A percentile compares a stretch with the other conserved stretches of the same genome.
Conservation (phyloP, 1,284 basidiomycete genomes). For the Naganishia liquefaciens region DNA sequence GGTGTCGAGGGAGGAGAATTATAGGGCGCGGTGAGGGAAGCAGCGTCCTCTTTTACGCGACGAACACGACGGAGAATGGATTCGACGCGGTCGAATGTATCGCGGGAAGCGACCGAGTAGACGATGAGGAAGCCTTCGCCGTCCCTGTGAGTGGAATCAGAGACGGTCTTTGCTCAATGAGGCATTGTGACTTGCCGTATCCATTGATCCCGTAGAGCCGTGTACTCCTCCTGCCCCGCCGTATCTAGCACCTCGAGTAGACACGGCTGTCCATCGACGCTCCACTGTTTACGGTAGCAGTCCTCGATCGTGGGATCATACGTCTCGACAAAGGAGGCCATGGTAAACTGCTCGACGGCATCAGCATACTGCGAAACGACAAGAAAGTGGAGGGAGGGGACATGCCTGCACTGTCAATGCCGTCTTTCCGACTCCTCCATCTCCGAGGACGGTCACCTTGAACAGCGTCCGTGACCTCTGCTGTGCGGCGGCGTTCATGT, state of each 20-base stretch:
- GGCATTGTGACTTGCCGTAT: slow-evolving; percentile 65
- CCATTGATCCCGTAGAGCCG: slow-evolving; percentile 98
- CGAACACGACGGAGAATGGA: slow-evolving; percentile 93
- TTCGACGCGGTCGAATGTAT: slow-evolving; percentile 90
- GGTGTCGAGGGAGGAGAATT: slow-evolving; percentile 18
- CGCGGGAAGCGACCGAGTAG: slow-evolving; percentile 93
- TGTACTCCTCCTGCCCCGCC: slow-evolving; percentile 94
- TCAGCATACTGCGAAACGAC: background rate
- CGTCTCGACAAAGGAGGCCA: slow-evolving; percentile 81
- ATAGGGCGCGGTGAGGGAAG: slow-evolving; percentile 56
- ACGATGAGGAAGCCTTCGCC: slow-evolving; percentile 98
- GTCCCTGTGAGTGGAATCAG: slow-evolving; percentile 63
- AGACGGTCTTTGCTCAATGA: slow-evolving; percentile 27
- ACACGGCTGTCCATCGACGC: slow-evolving; percentile 87
- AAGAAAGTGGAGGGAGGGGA: slow-evolving; percentile 19
- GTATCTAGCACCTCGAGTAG: slow-evolving; percentile 92
- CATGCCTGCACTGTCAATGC: slow-evolving; percentile 89
- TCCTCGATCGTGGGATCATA: slow-evolving; percentile 80
- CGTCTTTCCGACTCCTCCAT: slow-evolving; percentile 97
- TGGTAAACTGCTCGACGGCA: slow-evolving; percentile 68
- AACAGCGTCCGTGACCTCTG: slow-evolving; percentile 45
- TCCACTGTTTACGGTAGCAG: slow-evolving; percentile 86
- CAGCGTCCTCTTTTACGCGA: slow-evolving; percentile 81
- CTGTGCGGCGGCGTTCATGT: slow-evolving; percentile 5
- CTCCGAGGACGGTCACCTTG: slow-evolving; percentile 82